A percentile compares a stretch with the other conserved stretches of the same genome.
Evolutionary conservation across 129 eudicot genomes (phyloP).

Genomic region (Helianthus annuus): DNA sequence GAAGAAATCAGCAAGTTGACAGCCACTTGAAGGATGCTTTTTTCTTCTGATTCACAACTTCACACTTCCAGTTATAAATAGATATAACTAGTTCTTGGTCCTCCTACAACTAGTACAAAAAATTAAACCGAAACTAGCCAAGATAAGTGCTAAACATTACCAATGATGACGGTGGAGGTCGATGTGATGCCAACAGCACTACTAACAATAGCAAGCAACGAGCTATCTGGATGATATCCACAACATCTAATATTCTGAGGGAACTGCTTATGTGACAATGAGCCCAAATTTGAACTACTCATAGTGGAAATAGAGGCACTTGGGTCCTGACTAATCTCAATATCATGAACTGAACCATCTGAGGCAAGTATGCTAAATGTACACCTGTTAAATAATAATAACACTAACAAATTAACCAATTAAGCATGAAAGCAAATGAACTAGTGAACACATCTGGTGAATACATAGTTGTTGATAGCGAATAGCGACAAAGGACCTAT

Average conservation of each 20-base stretch:
- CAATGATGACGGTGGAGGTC: conserved; percentile 39
- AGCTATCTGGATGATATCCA: conserved; percentile 57
- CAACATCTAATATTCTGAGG: conserved; percentile 61
- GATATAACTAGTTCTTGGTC: neutral
- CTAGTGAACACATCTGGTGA: conserved; percentile 1
- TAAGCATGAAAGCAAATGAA: conserved; percentile 10
- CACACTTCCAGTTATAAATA: conserved; percentile 9
- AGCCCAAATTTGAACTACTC: conserved; percentile 37
- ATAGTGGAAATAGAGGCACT: conserved; percentile 60
- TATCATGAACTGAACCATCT: conserved; percentile 74
- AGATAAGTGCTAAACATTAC: conserved; percentile 40
- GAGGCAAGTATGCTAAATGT: conserved; percentile 75
- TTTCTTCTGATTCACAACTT: neutral
- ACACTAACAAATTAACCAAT: neutral
- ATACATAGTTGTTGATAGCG: too few relatives aligned
- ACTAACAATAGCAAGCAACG: conserved; percentile 69
- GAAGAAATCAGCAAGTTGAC: neutral
- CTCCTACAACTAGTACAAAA: conserved; percentile 15
- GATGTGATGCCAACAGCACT: conserved; percentile 46
- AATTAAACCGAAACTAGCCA: neutral
- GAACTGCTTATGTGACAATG: conserved; percentile 47
- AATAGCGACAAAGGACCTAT: too few relatives aligned
- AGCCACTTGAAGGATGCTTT: neutral
- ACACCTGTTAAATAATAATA: conserved; percentile 56
- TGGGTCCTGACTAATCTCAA: conserved; percentile 88